phyloP scores from a whole-genome alignment of 2,329 filamentous ascomycete genomes.

The Sporothrix luriei region DNA sequence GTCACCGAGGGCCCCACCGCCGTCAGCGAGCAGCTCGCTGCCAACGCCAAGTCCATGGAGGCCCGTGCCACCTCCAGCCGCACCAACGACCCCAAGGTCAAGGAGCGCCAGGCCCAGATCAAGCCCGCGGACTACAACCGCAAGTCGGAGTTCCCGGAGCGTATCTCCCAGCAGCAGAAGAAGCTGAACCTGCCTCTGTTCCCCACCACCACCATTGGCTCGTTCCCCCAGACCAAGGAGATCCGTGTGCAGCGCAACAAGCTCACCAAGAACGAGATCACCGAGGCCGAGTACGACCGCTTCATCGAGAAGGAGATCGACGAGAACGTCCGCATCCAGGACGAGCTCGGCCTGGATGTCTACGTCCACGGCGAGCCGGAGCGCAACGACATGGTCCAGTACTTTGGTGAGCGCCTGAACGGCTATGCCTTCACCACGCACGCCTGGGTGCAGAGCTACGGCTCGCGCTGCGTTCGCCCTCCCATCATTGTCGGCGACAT shows the following conservation, averaged over 20 bases:
- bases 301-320: conserved; percentile 99
- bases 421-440: conserved; percentile 99
- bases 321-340: conserved; percentile 93
- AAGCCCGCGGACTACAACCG: conserved; percentile 85
- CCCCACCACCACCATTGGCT: conserved; percentile 98
- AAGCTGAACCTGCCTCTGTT: conserved; percentile 93
- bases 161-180: conserved; percentile 86
- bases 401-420: conserved; percentile 96
- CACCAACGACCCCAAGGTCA: conserved; percentile 97
- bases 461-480: conserved; percentile 95
- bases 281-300: conserved; percentile 87
- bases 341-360: conserved; percentile 96
- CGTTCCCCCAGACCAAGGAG: conserved; percentile 99
- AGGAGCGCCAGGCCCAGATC: conserved; percentile 91
- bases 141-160: conserved; percentile 81
- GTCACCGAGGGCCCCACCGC: conserved; percentile 88
- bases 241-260: conserved; percentile 96
- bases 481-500: conserved; percentile 99
- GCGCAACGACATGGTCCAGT: conserved; percentile 99
- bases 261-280: conserved; percentile 99
- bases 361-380: conserved; percentile 98
- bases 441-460: conserved; percentile 96
- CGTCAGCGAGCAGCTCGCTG: conserved; percentile 86
- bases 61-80: conserved; percentile 87
- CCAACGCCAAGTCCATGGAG: conserved; percentile 93